Percentiles rank a stretch among this genome's conserved stretches.
phyloP scores from a whole-genome alignment of 441 rosid genomes.

The Pelargonium cotyledonis region DNA sequence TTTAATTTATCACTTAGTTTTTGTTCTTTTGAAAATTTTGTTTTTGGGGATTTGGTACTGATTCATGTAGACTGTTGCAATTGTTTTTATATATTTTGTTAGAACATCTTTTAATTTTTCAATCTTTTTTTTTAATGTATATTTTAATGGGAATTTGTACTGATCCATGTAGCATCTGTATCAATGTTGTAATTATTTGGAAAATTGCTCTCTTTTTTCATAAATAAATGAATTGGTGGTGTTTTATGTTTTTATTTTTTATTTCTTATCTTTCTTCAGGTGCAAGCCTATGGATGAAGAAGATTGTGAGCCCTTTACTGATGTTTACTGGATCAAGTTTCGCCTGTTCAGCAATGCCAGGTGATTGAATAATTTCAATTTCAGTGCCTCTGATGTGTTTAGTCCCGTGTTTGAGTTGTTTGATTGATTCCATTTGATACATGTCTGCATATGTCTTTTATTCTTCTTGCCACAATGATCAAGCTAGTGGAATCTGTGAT shows the following conservation, averaged over 20 bases:
- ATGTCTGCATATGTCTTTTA: not conserved
- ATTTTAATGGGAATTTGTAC: not conserved
- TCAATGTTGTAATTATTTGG: not conserved
- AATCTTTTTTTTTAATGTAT: not conserved
- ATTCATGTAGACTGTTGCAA: not conserved
- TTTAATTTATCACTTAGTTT: not conserved
- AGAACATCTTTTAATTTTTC: too few relatives aligned
- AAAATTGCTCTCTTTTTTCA: not conserved
- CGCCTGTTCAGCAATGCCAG: conserved; percentile 57
- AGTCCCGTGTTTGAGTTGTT: not conserved
- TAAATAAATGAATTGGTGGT: not conserved
- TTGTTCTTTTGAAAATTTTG: not conserved
- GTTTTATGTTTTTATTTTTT: too few relatives aligned
- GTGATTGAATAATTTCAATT: conserved; percentile 25
- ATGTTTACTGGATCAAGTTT: conserved; percentile 83
- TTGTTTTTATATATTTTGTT: too few relatives aligned
- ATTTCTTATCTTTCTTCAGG: too few relatives aligned
- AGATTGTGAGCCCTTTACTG: conserved; percentile 69
- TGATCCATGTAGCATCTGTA: not conserved
- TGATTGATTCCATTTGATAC: not conserved
- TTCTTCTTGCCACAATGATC: not conserved
- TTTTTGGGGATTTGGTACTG: not conserved
- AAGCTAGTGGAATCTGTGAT: not conserved
- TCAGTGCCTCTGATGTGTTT: not conserved
- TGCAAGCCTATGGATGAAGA: conserved; percentile 95